Base-by-base conservation (phyloP, 139 green algal genomes). In the Chlorella sp. region DNA sequence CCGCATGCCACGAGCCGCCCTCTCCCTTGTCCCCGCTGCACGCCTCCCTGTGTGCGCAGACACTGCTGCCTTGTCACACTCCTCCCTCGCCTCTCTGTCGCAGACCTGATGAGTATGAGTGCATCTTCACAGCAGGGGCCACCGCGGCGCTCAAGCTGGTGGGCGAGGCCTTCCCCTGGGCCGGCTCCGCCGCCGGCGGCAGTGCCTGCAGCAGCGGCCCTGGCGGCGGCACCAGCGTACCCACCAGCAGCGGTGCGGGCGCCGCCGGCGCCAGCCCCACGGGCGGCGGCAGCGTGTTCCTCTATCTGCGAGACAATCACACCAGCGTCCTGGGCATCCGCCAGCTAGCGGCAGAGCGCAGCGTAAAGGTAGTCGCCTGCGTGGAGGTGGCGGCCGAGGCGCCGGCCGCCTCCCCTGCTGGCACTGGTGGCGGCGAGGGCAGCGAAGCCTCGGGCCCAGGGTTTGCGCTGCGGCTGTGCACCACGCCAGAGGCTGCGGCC, bases 301-400 rank as follows among this genome's bases (percentile, higher is more conserved):
- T 72, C 1, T 91, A 95, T 86, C 86, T 85, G 8, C 72, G 69
- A 8, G 77, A 91, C 66, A 94, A 93, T 63, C 91, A 96, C 81
- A 97, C 88, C 80, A 95, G 88, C 77, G 90, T 97, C 41, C 76
- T 98, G 69, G 94, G 93, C 1, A 88, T 98, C 29, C 71, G 91
- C 5, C 78, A 93, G 41, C 35, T 87, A 33, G 92, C 90, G 25
- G 60, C 87, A 21, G 67, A 79, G 12, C 60, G 64, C 8, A 89
- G 88, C 0, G 89, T 27, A 42, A n/a, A n/a, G n/a, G n/a, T n/a
- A n/a, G n/a, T n/a, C n/a, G n/a, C n/a, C n/a, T n/a, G 46, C 60
- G 15, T 64, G 64, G 38, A 40, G 12, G 36, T 50, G 5, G 80
- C 67, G 2, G 40, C 71, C 17, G 68, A 82, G 8, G 77, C 86